Conservation (phyloP, 2,329 filamentous ascomycete species). For the Paecilomyces sp. region DNA sequence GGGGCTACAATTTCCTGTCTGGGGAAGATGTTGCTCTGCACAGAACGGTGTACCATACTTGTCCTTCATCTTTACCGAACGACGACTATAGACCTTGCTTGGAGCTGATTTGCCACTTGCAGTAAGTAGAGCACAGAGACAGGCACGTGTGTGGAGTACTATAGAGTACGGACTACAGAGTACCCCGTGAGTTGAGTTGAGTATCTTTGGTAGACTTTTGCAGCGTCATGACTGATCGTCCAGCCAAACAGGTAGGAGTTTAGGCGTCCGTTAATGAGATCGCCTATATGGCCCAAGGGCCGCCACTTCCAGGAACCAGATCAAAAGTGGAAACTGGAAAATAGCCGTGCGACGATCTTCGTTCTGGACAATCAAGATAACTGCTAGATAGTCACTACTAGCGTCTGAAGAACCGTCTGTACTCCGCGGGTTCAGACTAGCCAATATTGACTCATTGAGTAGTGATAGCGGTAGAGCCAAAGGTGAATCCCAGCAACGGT, state of each 20-base stretch:
- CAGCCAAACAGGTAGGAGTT: not conserved
- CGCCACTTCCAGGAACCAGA: not conserved
- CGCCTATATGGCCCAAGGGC: not conserved
- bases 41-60: not conserved
- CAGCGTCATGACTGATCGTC: not conserved
- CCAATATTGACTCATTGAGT: not conserved
- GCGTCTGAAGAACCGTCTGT: not conserved
- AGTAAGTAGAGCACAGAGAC: not conserved
- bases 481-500: not conserved
- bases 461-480: not conserved
- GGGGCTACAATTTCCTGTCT: not conserved
- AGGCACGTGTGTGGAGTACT: not conserved
- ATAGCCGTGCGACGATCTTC: not conserved
- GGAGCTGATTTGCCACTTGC: not conserved
- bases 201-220: not conserved
- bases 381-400: not conserved
- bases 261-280: not conserved
- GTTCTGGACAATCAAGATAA: not conserved
- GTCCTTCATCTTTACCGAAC: not conserved
- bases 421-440: not conserved
- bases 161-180: not conserved
- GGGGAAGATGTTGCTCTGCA: not conserved
- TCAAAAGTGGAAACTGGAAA: not conserved
- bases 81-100: not conserved
- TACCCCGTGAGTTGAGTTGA: too few relatives aligned